Evolutionary conservation across 495 filamentous ascomycete species (phyloP).

Genomic region (Hapsidospora chrysogenum): DNA sequence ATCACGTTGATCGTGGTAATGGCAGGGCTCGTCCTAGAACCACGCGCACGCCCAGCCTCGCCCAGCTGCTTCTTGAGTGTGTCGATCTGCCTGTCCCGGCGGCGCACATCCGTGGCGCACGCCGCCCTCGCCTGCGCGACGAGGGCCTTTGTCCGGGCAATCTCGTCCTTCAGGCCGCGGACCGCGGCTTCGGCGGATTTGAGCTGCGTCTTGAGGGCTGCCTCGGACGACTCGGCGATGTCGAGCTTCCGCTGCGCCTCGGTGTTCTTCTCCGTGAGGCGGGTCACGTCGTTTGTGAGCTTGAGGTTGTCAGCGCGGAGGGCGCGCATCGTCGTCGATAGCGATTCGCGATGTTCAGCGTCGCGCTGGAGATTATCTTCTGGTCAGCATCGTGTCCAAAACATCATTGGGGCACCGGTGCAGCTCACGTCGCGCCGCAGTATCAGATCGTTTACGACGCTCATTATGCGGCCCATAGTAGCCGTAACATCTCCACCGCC

Average conservation of each 20-base stretch:
- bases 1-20: constrained; percentile 39
- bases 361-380: constrained; percentile 73
- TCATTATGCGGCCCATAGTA: constrained; percentile 77
- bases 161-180: constrained; percentile 60
- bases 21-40: constrained; percentile 26
- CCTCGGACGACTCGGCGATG: constrained; percentile 55
- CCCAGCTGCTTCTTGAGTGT: constrained; percentile 62
- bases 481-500: constrained; percentile 43
- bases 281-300: constrained; percentile 40
- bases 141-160: constrained; percentile 55
- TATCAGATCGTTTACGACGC: constrained; percentile 83
- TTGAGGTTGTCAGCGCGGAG: constrained; percentile 56
- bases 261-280: constrained; percentile 48
- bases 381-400: too few relatives aligned
- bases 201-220: constrained; percentile 48
- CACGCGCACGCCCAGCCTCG: constrained; percentile 31
- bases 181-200: constrained; percentile 53
- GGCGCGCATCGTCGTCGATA: constrained; percentile 62
- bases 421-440: constrained; percentile 57
- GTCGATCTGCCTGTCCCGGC: constrained; percentile 77
- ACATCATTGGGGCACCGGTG: too few relatives aligned
- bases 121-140: constrained; percentile 69
- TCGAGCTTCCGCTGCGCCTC: constrained; percentile 64
- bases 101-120: constrained; percentile 83
- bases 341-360: constrained; percentile 62